Evolutionary conservation across 371 early-diverging fungal species (phyloP).

Genomic region (Mucor circinelloides): DNA sequence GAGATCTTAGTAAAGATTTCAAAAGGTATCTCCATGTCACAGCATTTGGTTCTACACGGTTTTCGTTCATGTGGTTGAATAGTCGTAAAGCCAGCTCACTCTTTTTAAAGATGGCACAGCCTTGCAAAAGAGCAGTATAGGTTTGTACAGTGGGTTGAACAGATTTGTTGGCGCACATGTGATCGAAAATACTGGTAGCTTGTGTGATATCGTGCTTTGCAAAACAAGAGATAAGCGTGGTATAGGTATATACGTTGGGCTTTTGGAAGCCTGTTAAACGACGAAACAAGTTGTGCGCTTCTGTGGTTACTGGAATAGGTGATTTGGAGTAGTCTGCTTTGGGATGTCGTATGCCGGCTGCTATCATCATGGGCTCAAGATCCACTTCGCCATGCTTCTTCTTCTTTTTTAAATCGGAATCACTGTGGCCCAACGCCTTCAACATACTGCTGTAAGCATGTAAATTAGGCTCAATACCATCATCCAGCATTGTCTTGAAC

Average conservation of each 20-base stretch:
- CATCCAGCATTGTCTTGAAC: constrained; percentile 32
- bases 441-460: constrained; percentile 40
- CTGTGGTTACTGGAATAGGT: constrained; percentile 22
- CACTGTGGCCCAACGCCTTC: constrained; percentile 20
- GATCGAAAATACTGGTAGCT: constrained; percentile 39
- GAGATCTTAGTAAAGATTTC: constrained; percentile 39
- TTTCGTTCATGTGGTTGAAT: constrained; percentile 44
- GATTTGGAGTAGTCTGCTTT: constrained; percentile 8
- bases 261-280: constrained; percentile 42
- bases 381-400: neutral
- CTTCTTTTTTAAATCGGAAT: constrained; percentile 14
- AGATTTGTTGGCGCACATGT: constrained; percentile 39
- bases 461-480: constrained; percentile 36
- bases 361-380: constrained; percentile 5
- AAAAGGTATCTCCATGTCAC: constrained; percentile 46
- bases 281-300: constrained; percentile 37
- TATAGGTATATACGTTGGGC: constrained; percentile 51
- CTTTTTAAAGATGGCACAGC: constrained; percentile 47
- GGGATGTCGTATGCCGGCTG: constrained; percentile 24
- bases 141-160: constrained; percentile 41
- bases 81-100: constrained; percentile 31
- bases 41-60: constrained; percentile 34
- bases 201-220: constrained; percentile 38
- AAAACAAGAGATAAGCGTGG: constrained; percentile 51
- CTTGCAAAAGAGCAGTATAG: constrained; percentile 47